Conservation (phyloP, 352 stramenopile species). For the Phytopythium sindhum region DNA sequence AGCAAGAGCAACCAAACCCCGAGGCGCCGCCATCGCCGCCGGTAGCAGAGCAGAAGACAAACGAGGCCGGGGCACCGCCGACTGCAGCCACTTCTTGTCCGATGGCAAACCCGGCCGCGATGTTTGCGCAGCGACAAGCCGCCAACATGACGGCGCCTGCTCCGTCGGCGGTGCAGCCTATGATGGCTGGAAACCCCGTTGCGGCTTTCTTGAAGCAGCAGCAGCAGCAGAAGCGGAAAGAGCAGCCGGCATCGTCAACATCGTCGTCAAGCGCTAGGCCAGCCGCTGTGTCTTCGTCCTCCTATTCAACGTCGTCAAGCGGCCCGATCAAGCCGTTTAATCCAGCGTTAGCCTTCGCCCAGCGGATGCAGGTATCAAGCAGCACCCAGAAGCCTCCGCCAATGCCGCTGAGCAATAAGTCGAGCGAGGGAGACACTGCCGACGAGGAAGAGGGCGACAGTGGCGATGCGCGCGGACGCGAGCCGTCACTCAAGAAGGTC, state of each 20-base stretch:
- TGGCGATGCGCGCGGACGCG: slow-evolving; percentile 20
- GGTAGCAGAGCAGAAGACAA: slow-evolving; percentile 15
- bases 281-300: neutral
- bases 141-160: slow-evolving; percentile 17
- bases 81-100: slow-evolving; percentile 8
- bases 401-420: slow-evolving; percentile 28
- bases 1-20: slow-evolving; percentile 24
- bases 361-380: slow-evolving; percentile 34
- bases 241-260: slow-evolving; percentile 9
- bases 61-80: slow-evolving; percentile 8
- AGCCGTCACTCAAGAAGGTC: slow-evolving; percentile 74
- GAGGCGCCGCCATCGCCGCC: slow-evolving; percentile 22
- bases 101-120: slow-evolving; percentile 47
- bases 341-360: slow-evolving; percentile 48
- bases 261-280: neutral
- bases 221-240: slow-evolving; percentile 27
- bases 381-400: slow-evolving; percentile 31
- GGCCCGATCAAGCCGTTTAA: slow-evolving; percentile 34
- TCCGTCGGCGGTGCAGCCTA: slow-evolving; percentile 8
- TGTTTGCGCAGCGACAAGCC: slow-evolving; percentile 51
- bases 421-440: slow-evolving; percentile 29
- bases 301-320: slow-evolving; percentile 1
- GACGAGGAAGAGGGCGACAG: slow-evolving; percentile 41
- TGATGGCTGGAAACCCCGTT: slow-evolving; percentile 32
- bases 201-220: slow-evolving; percentile 57